Evolutionary conservation across 306 rosid genomes (phyloP), one percentile per base, ranked within the genome.

Genomic region (Vicia villosa): DNA sequence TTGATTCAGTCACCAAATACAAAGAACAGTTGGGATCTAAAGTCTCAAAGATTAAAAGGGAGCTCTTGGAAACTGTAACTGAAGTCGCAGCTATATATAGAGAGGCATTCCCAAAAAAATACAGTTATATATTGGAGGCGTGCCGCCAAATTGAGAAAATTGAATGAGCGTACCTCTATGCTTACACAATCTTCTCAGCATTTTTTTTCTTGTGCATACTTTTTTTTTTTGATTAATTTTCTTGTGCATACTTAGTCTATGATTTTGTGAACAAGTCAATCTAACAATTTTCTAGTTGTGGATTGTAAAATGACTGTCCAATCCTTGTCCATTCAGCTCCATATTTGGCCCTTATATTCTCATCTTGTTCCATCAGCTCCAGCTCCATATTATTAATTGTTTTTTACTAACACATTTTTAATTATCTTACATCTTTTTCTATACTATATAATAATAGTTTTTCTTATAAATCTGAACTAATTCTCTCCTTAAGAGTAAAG

Each of bases 1-100:
- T 87, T 54, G 91, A 94, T 77, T 72, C 86, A 0, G 81, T 86
- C 66, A 88, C 95, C 0, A 75, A 81, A 61, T 82, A 75, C 78
- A 87, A 90, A 84, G 97, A 85, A 79, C 32, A 78, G 5, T 66
- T 80, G 32, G 75, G 65, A 32, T 83, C 91, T 30, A 86, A 82
- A 79, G 75, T 88, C 60, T 73, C 74, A 61, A 88, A 87, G 78
- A 83, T 88, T 88, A 84, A 80, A 78, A 83, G 59, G 20, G 76
- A 56, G 20, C 83, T 94, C 32, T 74, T 87, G 0, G 87, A 88
- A 69, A 83, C 96, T 12, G 88, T 85, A n/a, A 55, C 26, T 70
- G 74, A 70, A 19, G 77, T 85, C 51, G 74, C 97, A 22, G 81
- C 85, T 58, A 69, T 83, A 65, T 84, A 86, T 11, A 52, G 32